Percentiles rank a stretch among this genome's conserved stretches.
Conservation (phyloP, 2,329 filamentous ascomycete species). For the Mycocentrospora acerina region DNA sequence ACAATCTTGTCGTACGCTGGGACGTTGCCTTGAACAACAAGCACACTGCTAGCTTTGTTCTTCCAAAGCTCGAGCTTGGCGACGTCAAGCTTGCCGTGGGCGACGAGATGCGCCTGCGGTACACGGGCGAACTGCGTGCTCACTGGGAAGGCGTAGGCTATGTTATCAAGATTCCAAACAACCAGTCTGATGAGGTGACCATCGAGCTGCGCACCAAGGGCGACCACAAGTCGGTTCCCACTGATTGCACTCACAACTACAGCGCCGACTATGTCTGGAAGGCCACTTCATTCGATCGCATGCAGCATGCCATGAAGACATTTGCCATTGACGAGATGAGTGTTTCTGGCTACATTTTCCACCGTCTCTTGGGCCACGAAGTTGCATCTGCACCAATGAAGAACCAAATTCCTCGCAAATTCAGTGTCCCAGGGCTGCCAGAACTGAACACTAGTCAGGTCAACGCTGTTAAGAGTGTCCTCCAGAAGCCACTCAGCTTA, state of each 20-base stretch:
- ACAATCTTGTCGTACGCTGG: slow-evolving; percentile 92
- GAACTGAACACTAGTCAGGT: slow-evolving; percentile 96
- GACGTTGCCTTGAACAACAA: slow-evolving; percentile 96
- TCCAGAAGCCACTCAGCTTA: slow-evolving; percentile 89
- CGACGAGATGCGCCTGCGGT: slow-evolving; percentile 96
- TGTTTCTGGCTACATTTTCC: slow-evolving; percentile 98
- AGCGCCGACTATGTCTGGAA: slow-evolving; percentile 99
- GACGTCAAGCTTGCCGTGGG: slow-evolving; percentile 98
- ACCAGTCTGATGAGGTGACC: slow-evolving; percentile 95
- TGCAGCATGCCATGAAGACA: slow-evolving; percentile 99
- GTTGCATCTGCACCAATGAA: slow-evolving; percentile 95
- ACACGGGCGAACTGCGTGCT: slow-evolving; percentile 87
- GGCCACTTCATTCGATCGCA: slow-evolving; percentile 96
- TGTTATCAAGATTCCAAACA: slow-evolving; percentile 99
- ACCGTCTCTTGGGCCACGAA: slow-evolving; percentile 92
- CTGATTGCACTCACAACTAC: slow-evolving; percentile 96
- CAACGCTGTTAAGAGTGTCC: slow-evolving; percentile 90
- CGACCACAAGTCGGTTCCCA: slow-evolving; percentile 94
- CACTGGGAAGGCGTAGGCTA: slow-evolving; percentile 98
- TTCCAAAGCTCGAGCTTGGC: slow-evolving; percentile 95
- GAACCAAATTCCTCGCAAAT: slow-evolving; percentile 92
- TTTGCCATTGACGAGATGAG: slow-evolving; percentile 98
- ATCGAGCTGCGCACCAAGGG: slow-evolving; percentile 92
- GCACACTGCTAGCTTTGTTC: slow-evolving; percentile 89
- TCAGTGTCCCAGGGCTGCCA: slow-evolving; percentile 89